Evolutionary conservation across 345 rosid genomes (phyloP).

Genomic region (Hypericum perforatum): DNA sequence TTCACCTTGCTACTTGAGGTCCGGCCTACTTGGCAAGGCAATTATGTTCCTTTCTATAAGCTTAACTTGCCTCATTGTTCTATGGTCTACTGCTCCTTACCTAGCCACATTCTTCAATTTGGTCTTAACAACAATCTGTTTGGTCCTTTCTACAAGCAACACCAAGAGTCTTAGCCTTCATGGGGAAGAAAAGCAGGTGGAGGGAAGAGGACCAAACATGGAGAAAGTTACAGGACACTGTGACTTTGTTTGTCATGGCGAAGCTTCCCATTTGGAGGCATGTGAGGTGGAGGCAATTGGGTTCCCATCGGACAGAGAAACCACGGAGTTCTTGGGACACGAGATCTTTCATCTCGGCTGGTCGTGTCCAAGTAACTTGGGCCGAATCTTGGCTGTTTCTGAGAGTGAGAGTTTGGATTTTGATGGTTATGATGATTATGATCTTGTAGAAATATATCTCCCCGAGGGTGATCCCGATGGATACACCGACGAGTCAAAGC

Average conservation of each 20-base stretch:
- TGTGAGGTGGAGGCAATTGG: conserved; percentile 19
- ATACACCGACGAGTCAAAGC: conserved; percentile 16
- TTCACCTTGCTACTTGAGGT: too few relatives aligned
- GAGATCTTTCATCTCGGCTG: conserved; percentile 24
- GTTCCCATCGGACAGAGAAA: conserved; percentile 28
- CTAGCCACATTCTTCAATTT: too few relatives aligned
- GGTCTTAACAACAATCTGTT: too few relatives aligned
- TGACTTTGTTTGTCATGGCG: conserved; percentile 17
- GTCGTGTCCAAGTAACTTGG: conserved; percentile 11
- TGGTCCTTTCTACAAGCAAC: too few relatives aligned
- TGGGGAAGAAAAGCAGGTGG: neutral
- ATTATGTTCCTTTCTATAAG: too few relatives aligned
- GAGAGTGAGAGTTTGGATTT: conserved; percentile 13
- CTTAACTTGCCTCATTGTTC: too few relatives aligned
- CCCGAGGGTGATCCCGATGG: conserved; percentile 21
- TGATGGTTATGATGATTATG: conserved; percentile 34
- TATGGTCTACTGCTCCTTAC: too few relatives aligned
- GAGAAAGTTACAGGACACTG: conserved; percentile 5
- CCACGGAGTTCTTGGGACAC: conserved; percentile 16
- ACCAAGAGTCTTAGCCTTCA: too few relatives aligned
- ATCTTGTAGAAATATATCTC: conserved; percentile 54
- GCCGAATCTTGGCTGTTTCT: conserved; percentile 13
- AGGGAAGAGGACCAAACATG: conserved; percentile 6
- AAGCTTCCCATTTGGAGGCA: too few relatives aligned
- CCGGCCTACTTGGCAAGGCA: too few relatives aligned